A percentile compares a stretch with the other conserved stretches of the same genome.
Conservation (phyloP, 768 basidiomycete genomes). For the Naganishia friedmannii region DNA sequence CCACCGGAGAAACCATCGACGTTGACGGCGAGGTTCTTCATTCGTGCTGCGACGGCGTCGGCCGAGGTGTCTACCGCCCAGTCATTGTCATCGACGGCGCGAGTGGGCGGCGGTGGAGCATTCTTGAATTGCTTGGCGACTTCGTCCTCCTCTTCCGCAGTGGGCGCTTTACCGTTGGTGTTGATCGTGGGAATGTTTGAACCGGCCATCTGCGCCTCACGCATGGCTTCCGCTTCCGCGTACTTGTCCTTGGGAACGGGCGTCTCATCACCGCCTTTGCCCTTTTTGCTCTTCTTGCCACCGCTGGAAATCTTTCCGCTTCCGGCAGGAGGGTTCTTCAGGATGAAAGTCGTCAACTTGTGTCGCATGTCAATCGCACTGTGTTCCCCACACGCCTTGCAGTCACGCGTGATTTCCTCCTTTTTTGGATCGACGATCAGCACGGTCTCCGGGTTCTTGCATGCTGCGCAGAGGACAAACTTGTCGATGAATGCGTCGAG, state of each 20-base stretch:
- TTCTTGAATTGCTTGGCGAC: constrained; percentile 80
- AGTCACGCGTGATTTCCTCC: constrained; percentile 89
- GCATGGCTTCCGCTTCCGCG: constrained; percentile 42
- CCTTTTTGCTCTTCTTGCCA: constrained; percentile 55
- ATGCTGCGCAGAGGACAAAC: constrained; percentile 92
- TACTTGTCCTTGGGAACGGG: constrained; percentile 56
- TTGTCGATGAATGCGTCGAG: constrained; percentile 97
- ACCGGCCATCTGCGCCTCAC: constrained; percentile 35
- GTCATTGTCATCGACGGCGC: constrained; percentile 60
- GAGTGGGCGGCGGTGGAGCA: constrained; percentile 71
- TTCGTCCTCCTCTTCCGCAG: constrained; percentile 67
- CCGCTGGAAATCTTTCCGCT: constrained; percentile 54
- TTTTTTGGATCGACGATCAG: constrained; percentile 75
- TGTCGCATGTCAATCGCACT: constrained; percentile 93
- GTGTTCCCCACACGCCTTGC: constrained; percentile 95
- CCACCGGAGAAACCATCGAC: constrained; percentile 57
- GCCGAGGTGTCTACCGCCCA: constrained; percentile 91
- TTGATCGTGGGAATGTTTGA: constrained; percentile 47
- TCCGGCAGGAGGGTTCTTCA: constrained; percentile 94
- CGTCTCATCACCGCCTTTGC: constrained; percentile 56
- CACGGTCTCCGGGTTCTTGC: constrained; percentile 99
- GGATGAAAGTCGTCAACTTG: constrained; percentile 90
- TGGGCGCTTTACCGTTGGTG: constrained; percentile 52
- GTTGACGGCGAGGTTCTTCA: constrained; percentile 67
- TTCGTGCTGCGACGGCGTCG: constrained; percentile 79